phyloP scores from a whole-genome alignment of 2,329 filamentous ascomycete species.

The Fusarium foetens region DNA sequence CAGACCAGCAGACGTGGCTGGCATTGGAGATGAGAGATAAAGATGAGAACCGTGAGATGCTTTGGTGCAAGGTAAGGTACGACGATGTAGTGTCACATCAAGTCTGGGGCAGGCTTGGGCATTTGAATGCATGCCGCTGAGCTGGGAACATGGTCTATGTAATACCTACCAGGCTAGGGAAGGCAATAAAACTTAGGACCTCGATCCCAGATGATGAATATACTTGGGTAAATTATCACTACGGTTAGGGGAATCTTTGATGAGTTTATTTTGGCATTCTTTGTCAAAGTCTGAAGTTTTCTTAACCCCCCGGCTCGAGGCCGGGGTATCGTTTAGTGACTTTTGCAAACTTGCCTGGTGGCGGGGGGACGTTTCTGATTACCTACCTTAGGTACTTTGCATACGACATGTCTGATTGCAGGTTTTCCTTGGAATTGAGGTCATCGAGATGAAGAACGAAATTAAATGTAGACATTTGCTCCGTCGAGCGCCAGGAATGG shows the following conservation, averaged over 20 bases:
- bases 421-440: neutral
- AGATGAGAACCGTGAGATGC: neutral
- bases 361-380: neutral
- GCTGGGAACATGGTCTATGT: slow-evolving; percentile 15
- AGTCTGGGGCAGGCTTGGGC: slow-evolving; percentile 18
- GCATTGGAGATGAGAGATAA: slow-evolving; percentile 31
- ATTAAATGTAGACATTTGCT: slow-evolving; percentile 4
- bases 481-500: slow-evolving; percentile 17
- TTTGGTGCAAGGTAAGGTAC: slow-evolving; percentile 17
- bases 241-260: neutral
- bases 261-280: neutral
- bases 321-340: neutral
- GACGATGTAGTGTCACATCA: slow-evolving; percentile 26
- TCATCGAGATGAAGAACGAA: slow-evolving; percentile 22
- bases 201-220: neutral
- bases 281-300: neutral
- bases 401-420: slow-evolving; percentile 5
- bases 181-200: neutral
- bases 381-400: neutral
- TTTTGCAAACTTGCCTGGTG: slow-evolving; percentile 5
- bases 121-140: slow-evolving; percentile 22
- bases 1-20: slow-evolving; percentile 31
- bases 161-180: neutral
- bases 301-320: neutral
- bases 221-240: neutral